Percentiles rank a stretch among this genome's conserved stretches.
phyloP scores from a whole-genome alignment of 768 basidiomycete species.

The Boletus rex-veris region DNA sequence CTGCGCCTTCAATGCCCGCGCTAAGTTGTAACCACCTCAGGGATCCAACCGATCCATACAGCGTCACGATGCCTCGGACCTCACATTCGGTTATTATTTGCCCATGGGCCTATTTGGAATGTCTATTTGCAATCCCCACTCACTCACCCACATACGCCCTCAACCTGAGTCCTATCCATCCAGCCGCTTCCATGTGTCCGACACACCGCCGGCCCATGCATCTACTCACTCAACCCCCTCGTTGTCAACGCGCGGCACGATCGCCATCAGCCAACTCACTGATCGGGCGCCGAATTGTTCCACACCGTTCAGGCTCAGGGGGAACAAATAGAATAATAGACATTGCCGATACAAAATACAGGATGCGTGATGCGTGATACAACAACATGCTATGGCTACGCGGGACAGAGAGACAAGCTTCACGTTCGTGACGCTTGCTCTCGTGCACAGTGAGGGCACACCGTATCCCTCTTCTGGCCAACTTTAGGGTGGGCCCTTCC shows the following conservation, averaged over 20 bases:
- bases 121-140: slow-evolving; percentile 12
- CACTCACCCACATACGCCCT: slow-evolving; percentile 7
- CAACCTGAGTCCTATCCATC: slow-evolving; percentile 14
- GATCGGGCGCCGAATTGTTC: slow-evolving; percentile 4
- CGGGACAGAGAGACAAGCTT: not conserved
- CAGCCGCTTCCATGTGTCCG: slow-evolving; percentile 8
- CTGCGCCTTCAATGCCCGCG: no score
- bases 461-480: slow-evolving; percentile 13
- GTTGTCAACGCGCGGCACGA: slow-evolving; percentile 22
- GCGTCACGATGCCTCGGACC: no score
- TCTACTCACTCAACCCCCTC: slow-evolving; percentile 15
- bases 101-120: not conserved
- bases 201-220: not conserved
- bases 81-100: not conserved
- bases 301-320: no score
- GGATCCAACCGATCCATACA: no score
- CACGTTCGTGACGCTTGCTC: slow-evolving; percentile 8
- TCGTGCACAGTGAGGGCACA: slow-evolving; percentile 22
- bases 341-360: slow-evolving; percentile 10
- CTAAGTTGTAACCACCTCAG: no score
- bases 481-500: slow-evolving; percentile 20
- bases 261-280: slow-evolving; percentile 5
- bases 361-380: not conserved
- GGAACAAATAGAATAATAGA: slow-evolving; percentile 17
- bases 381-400: not conserved